These are phyloP conservation scores for Prunus dulcis DNA, from an alignment of 306 rosid species.

Conservation along the genomic window DNA sequence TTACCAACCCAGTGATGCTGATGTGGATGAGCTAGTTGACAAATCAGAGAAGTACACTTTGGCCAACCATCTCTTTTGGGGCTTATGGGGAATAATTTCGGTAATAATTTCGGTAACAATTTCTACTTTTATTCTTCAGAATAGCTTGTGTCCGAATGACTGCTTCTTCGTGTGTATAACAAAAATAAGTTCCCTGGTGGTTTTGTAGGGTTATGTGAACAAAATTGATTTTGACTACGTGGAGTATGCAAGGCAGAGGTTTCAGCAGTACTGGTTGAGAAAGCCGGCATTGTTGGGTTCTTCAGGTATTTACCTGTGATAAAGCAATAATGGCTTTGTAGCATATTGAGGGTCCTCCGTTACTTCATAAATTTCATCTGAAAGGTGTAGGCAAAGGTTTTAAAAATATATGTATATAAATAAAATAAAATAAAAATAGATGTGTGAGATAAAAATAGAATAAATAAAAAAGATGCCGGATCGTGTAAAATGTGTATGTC, in stretches of 20 bases:
- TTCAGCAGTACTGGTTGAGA: slow-evolving; percentile 61
- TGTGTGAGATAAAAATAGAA: neutral
- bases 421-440: neutral
- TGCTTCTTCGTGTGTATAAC: neutral
- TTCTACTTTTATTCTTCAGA: neutral
- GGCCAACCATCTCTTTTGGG: slow-evolving; percentile 88
- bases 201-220: slow-evolving; percentile 65
- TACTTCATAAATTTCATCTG: neutral
- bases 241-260: slow-evolving; percentile 85
- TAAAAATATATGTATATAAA: neutral
- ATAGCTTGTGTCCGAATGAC: neutral
- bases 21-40: slow-evolving; percentile 52
- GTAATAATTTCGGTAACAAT: slow-evolving; percentile 37
- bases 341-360: neutral
- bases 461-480: neutral
- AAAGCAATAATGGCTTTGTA: neutral
- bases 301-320: slow-evolving; percentile 1
- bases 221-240: slow-evolving; percentile 85
- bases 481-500: neutral
- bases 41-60: slow-evolving; percentile 64
- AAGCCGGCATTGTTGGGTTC: slow-evolving; percentile 49
- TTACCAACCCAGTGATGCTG: slow-evolving; percentile 46
- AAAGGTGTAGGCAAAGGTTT: neutral
- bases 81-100: slow-evolving; percentile 93
- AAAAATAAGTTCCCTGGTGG: neutral